Evolutionary conservation across 768 basidiomycete genomes (phyloP), one percentile per base, ranked within the genome.

Genomic region (Xerocomus spinulosus): DNA sequence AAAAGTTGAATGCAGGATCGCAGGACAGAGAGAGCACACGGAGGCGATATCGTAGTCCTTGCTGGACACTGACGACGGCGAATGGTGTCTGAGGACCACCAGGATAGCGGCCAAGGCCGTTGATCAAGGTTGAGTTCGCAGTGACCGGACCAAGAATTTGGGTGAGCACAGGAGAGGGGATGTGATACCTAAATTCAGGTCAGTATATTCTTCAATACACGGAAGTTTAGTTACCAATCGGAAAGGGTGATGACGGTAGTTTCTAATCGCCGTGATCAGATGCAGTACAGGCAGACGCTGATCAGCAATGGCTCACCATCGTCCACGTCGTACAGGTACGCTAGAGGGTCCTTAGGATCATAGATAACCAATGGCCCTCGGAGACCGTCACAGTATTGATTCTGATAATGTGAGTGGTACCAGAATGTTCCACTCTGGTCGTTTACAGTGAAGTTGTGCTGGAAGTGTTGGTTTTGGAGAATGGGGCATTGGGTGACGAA

Each of bases 1-100:
- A 63, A 53, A 79, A 77, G 20, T 58, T 63, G 58, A 67, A 76
- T 14, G 17, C 41, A 26, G 67, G 60, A 66, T 68, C 59, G 55
- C 82, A 83, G n/a, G 80, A 76, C 14, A 75, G 69, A 9, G 70
- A 65, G 25, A 83, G 50, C 2, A 84, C 28, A 3, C 81, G 73
- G 64, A 83, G 75, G 13, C 82, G 74, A 52, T 82, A 82, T 6
- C 78, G 69, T 35, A 59, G 60, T 10, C 70, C 70, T 0, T 39
- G 48, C 5, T 57, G 36, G 20, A 83, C 77, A 25, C 67, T 66
- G 49, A 82, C 62, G 4, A 80, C 70, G 0, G 80, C 54, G 18
- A 81, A 65, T 3, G 66, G 55, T 3, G 63, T 55, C 2, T 49
- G 18, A 5, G 77, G 73, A 3, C 78, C 77, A 5, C 67, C 72